Evolutionary conservation across 2,329 filamentous ascomycete genomes (phyloP), one percentile per base, ranked within the genome.

Genomic region (Elsinoe ampelina): DNA sequence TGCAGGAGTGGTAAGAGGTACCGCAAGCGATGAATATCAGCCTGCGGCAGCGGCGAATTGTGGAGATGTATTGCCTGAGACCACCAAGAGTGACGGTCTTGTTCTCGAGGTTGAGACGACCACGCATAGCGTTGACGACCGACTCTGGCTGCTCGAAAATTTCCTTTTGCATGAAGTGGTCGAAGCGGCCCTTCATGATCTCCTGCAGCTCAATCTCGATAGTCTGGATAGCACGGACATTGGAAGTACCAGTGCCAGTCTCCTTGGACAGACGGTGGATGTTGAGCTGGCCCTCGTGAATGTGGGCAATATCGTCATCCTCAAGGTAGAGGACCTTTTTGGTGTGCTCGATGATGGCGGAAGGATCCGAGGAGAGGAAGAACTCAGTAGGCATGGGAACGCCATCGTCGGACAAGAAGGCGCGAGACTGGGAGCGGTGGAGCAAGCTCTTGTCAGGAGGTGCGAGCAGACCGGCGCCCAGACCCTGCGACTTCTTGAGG

Each of bases 161-260:
- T 75, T 98, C 93, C 84, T 98, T 98, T 74, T 98, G 93, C 93
- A 98, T 98, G 81, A 96, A 98, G 79, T 98, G 93, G 74, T 98
- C 93, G 75, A 97, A 98, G 72, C 93, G 95, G 75, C 93, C 93
- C 86, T 98, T 98, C 93, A 98, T 98, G 76, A 98, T 98, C 80
- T 98, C 91, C 79, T 98, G 93, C 63, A 98, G 86, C 80, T 98
- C 90, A 52, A 98, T 87, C 80, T 98, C 93, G 57, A 98, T 83
- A 57, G 93, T 98, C 81, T 98, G 93, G 72, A 98, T 98, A 67
- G 88, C 89, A 72, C 93, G 91, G 66, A 97, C 90, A 71, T 97
- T 96, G 75, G 89, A 95, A 70, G 87, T 91, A 62, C 91, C 91
- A 70, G 96, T 92, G 64, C 92, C 92, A 71, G 97, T 92, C 66